A percentile compares a stretch with the other conserved stretches of the same genome.
phyloP scores from a whole-genome alignment of 2,329 filamentous ascomycete species.

The Diaporthe citrichinensis region DNA sequence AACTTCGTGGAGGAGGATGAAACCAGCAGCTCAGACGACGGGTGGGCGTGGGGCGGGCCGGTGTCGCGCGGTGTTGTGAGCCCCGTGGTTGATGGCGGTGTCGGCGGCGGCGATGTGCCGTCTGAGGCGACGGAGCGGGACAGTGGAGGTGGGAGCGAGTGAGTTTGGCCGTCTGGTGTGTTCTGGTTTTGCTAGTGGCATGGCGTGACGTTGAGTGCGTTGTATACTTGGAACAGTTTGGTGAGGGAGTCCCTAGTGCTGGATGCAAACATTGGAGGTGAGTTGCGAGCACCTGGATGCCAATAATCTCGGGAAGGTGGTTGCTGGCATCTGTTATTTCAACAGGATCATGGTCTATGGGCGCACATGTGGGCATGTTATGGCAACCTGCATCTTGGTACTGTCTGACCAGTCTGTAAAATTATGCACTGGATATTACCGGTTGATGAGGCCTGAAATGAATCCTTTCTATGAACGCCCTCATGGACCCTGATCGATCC shows the following conservation, averaged over 20 bases:
- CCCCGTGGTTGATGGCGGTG: background rate
- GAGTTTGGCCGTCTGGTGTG: background rate
- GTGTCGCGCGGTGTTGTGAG: background rate
- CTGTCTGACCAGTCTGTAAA: background rate
- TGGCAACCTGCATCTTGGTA: background rate
- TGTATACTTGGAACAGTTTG: too few species aligned
- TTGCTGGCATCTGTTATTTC: background rate
- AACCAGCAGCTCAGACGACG: background rate
- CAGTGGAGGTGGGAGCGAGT: slow-evolving; percentile 8
- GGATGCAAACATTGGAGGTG: background rate
- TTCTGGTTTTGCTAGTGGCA: too few species aligned
- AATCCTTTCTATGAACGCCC: background rate
- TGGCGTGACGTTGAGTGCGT: background rate
- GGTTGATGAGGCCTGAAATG: background rate
- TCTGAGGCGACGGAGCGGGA: slow-evolving; percentile 32
- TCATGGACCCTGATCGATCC: background rate
- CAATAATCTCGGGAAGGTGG: background rate
- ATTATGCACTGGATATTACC: background rate
- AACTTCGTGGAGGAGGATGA: slow-evolving; percentile 1
- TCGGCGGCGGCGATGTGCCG: background rate
- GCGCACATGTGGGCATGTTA: background rate
- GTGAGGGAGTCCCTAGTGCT: too few species aligned
- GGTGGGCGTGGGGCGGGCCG: background rate
- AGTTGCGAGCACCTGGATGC: background rate
- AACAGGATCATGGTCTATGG: background rate